phyloP scores from a whole-genome alignment of 164 flowering plant species.

The Vitis vinifera region DNA sequence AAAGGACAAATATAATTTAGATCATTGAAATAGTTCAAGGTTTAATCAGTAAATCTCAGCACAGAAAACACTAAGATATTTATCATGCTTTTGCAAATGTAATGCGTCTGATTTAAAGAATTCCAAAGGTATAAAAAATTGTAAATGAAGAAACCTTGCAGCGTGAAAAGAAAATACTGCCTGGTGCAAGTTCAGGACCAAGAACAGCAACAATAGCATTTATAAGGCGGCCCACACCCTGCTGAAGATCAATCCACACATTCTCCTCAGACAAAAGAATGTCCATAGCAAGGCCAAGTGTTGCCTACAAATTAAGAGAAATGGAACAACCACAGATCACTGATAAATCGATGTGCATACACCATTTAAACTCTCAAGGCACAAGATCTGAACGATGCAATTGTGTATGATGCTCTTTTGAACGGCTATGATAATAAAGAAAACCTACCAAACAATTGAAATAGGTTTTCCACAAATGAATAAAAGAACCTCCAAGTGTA shows the following conservation, averaged over 20 bases:
- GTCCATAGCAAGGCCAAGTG: constrained; percentile 88
- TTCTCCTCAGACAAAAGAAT: constrained; percentile 83
- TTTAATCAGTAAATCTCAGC: too few relatives aligned
- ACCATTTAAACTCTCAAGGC: background rate
- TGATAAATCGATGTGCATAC: background rate
- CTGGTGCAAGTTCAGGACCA: constrained; percentile 98
- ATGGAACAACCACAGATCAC: background rate
- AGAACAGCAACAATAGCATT: constrained; percentile 98
- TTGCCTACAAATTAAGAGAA: constrained; percentile 47
- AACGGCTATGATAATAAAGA: background rate
- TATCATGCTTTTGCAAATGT: background rate
- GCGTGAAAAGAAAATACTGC: constrained; percentile 95
- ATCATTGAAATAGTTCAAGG: too few relatives aligned
- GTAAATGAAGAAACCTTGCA: constrained; percentile 65
- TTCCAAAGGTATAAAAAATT: background rate
- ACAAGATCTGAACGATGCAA: background rate
- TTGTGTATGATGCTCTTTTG: background rate
- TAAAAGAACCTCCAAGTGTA: background rate
- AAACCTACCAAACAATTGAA: background rate
- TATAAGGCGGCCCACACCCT: constrained; percentile 89
- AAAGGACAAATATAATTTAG: too few relatives aligned
- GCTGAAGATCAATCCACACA: constrained; percentile 86
- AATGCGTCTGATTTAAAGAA: background rate
- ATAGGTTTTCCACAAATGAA: background rate
- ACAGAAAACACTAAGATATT: too few relatives aligned